Percentiles rank a stretch among this genome's conserved stretches.
Conservation (phyloP, 1,139 yeast genomes). For the Blastobotrys apis region DNA sequence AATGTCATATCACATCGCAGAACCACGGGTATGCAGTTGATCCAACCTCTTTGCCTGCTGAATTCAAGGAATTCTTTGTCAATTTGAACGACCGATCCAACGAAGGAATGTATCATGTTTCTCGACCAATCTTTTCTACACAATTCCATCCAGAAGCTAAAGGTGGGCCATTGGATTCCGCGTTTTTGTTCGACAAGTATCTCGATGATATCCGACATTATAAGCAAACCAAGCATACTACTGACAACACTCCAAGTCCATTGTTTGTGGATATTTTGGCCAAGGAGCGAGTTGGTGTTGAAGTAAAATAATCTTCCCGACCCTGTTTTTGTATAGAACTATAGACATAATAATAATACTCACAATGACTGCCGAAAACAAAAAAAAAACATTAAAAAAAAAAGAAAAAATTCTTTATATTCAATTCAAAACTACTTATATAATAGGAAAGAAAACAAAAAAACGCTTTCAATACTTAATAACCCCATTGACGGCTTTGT, state of each 20-base stretch:
- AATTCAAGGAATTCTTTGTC: constrained; percentile 82
- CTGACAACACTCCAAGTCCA: constrained; percentile 49
- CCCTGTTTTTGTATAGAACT: constrained; percentile 14
- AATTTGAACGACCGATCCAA: constrained; percentile 93
- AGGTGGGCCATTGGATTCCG: constrained; percentile 95
- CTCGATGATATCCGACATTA: constrained; percentile 62
- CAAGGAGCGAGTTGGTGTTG: constrained; percentile 69
- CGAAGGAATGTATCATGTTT: constrained; percentile 91
- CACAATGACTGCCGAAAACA: too few species aligned
- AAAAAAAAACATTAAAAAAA: neutral
- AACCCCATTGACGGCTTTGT: constrained; percentile 9
- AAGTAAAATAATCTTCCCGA: constrained; percentile 29
- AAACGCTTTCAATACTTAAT: neutral
- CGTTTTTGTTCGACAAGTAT: constrained; percentile 85
- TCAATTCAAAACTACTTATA: neutral
- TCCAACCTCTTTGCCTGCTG: constrained; percentile 63
- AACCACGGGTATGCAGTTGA: constrained; percentile 98
- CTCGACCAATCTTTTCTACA: constrained; percentile 87
- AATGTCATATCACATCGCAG: constrained; percentile 95
- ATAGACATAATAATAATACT: too few species aligned
- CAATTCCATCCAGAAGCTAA: constrained; percentile 99
- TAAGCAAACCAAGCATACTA: constrained; percentile 47
- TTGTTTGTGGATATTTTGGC: constrained; percentile 77
- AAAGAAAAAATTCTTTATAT: neutral
- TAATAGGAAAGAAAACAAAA: neutral